phyloP scores from a whole-genome alignment of 164 flowering plant genomes.

The Tetracentron sinense region DNA sequence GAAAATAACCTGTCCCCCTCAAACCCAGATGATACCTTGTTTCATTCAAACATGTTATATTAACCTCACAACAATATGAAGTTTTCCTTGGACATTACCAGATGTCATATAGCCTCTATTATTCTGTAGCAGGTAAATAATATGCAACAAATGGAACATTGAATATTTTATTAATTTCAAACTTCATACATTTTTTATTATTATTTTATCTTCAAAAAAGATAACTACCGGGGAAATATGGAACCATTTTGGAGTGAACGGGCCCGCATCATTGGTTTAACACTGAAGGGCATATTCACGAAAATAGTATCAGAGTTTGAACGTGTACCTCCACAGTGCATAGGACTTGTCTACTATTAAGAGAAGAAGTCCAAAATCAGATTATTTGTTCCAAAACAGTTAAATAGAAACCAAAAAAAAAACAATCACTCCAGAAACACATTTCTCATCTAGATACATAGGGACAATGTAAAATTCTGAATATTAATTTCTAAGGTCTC shows the following conservation, averaged over 20 bases:
- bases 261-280: constrained; percentile 20
- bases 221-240: constrained; percentile 9
- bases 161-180: constrained; percentile 1
- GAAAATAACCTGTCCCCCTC: constrained; percentile 20
- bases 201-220: constrained; percentile 3
- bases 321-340: constrained; percentile 21
- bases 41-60: constrained; percentile 40
- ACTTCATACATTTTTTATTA: background rate
- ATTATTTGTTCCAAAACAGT: constrained; percentile 16
- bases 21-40: constrained; percentile 46
- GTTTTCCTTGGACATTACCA: constrained; percentile 40
- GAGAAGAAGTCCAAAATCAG: constrained; percentile 21
- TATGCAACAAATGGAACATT: constrained; percentile 9
- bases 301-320: constrained; percentile 22
- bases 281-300: constrained; percentile 18
- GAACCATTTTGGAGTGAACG: constrained; percentile 13
- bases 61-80: constrained; percentile 50
- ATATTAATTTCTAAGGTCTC: constrained; percentile 31
- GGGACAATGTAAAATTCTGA: constrained; percentile 18
- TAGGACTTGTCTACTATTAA: constrained; percentile 23
- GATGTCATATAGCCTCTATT: constrained; percentile 25
- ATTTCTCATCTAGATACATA: constrained; percentile 32
- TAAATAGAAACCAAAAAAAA: constrained; percentile 9
- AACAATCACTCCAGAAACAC: constrained; percentile 13
- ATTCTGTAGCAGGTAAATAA: constrained; percentile 17